Evolutionary conservation across 192 early-diverging fungal species (phyloP).

Genomic region (Entomortierella lignicola): DNA sequence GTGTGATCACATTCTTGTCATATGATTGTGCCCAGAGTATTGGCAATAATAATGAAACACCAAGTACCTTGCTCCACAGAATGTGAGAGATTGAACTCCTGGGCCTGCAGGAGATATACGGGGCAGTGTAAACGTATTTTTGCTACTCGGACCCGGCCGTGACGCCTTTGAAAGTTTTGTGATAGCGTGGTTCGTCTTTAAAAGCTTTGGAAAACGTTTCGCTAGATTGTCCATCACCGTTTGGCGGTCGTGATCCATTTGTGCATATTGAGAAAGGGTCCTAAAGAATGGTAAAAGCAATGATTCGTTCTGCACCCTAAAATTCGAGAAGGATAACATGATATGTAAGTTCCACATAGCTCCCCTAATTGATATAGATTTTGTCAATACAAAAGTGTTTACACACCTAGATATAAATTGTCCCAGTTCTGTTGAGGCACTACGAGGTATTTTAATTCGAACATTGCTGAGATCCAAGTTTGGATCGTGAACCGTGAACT

Average conservation of each 20-base stretch:
- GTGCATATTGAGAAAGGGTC: constrained; percentile 28
- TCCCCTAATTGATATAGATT: no score
- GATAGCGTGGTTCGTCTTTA: constrained; percentile 24
- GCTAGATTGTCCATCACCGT: constrained; percentile 22
- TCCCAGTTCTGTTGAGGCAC: constrained; percentile 11
- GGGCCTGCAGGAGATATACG: constrained; percentile 10
- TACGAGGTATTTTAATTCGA: constrained; percentile 15
- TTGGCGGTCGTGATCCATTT: constrained; percentile 43
- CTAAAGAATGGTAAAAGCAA: constrained; percentile 34
- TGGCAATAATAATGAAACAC: background rate
- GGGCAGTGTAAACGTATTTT: background rate
- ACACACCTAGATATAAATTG: constrained; percentile 20
- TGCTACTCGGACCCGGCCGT: background rate
- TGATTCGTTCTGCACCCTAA: constrained; percentile 9
- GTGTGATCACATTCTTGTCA: no score
- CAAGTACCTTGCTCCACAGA: constrained; percentile 19
- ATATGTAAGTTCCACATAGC: no score
- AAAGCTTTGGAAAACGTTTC: constrained; percentile 31
- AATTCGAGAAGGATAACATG: background rate
- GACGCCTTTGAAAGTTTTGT: background rate
- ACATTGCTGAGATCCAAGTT: constrained; percentile 12
- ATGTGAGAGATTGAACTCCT: constrained; percentile 36
- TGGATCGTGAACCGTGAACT: constrained; percentile 40
- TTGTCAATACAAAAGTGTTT: no score
- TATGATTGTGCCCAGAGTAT: no score